Conservation (phyloP, 2,329 filamentous ascomycete species). For the Calcarisporium arbuscula region DNA sequence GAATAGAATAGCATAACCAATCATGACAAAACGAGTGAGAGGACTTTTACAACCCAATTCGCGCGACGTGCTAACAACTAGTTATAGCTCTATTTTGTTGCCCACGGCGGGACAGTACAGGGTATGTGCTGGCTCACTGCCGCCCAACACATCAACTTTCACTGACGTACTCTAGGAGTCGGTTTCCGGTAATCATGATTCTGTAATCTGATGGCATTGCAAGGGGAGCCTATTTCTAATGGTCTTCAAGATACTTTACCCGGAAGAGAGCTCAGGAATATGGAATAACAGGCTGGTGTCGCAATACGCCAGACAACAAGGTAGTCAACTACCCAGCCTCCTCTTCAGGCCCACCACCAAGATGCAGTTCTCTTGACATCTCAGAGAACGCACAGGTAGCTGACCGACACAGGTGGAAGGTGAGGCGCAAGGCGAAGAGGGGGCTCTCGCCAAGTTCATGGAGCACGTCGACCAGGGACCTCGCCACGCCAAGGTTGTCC, state of each 20-base stretch:
- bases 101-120: slow-evolving; percentile 61
- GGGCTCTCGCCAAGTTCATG: slow-evolving; percentile 61
- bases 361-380: not conserved
- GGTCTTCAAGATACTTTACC: slow-evolving; percentile 43
- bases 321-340: slow-evolving; percentile 21
- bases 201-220: too few species aligned
- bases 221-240: too few species aligned
- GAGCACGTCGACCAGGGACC: slow-evolving; percentile 73
- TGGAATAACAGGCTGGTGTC: slow-evolving; percentile 54
- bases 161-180: slow-evolving; percentile 39
- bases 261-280: slow-evolving; percentile 43
- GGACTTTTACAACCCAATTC: too few species aligned
- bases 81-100: slow-evolving; percentile 53
- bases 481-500: slow-evolving; percentile 62
- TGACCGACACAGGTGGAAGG: slow-evolving; percentile 68
- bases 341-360: too few species aligned
- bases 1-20: not conserved
- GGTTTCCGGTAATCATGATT: slow-evolving; percentile 40
- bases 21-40: slow-evolving; percentile 30
- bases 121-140: slow-evolving; percentile 36
- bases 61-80: too few species aligned
- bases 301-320: slow-evolving; percentile 52
- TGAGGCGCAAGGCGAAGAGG: slow-evolving; percentile 72
- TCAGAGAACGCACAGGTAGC: too few species aligned
- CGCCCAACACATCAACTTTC: slow-evolving; percentile 26